Evolutionary conservation across 1,284 basidiomycete genomes (phyloP).

Genomic region (Pisolithus thermaeus): DNA sequence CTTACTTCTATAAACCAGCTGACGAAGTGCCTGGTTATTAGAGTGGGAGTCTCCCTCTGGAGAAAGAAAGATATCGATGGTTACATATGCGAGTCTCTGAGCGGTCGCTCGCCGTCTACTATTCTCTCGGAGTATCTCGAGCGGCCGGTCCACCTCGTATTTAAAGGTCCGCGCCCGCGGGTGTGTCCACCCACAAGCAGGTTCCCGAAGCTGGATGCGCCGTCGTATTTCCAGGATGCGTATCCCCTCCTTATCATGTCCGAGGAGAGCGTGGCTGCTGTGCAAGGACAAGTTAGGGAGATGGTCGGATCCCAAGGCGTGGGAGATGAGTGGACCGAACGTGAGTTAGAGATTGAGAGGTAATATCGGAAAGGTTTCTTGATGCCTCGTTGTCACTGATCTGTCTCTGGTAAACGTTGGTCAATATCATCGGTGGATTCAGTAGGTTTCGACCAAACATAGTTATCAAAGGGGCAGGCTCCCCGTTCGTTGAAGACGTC

Average conservation of each 20-base stretch:
- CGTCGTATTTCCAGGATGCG: constrained; percentile 61
- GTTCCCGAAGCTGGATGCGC: constrained; percentile 53
- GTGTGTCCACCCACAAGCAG: constrained; percentile 42
- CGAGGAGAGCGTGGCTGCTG: constrained; percentile 51
- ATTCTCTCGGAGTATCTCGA: constrained; percentile 57
- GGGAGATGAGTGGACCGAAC: constrained; percentile 49
- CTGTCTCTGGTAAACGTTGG: constrained; percentile 1
- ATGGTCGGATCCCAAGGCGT: constrained; percentile 54
- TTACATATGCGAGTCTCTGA: constrained; percentile 48
- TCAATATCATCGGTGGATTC: constrained; percentile 10
- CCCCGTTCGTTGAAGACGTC: constrained; percentile 46
- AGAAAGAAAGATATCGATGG: constrained; percentile 48
- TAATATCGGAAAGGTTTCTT: constrained; percentile 22
- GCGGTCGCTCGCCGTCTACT: constrained; percentile 37
- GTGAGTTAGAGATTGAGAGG: constrained; percentile 57
- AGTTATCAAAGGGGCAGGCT: constrained; percentile 49
- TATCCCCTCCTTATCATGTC: constrained; percentile 64
- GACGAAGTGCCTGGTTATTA: constrained; percentile 19
- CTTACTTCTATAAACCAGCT: not conserved
- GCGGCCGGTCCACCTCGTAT: constrained; percentile 53
- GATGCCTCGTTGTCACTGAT: not conserved
- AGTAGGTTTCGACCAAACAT: constrained; percentile 72
- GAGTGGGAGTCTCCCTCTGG: constrained; percentile 53
- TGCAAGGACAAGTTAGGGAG: constrained; percentile 41
- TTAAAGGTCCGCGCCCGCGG: constrained; percentile 59